These are phyloP conservation scores for Thalassia testudinum DNA, from an alignment of 116 monocot genomes.

Conservation along the genomic window DNA sequence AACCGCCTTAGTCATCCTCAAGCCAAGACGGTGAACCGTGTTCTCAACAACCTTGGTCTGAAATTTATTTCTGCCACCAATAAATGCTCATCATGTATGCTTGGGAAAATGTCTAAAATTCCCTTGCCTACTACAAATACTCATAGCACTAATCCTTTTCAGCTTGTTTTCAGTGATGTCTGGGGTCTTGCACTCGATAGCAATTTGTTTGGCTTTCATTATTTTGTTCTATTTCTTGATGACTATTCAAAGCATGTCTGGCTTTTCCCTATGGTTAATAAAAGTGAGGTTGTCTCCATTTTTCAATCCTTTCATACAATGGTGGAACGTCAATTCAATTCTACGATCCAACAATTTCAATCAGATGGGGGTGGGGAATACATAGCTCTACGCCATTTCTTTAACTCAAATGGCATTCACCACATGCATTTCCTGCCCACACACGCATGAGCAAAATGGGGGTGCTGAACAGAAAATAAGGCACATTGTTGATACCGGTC, in stretches of 20 bases:
- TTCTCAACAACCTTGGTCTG: too few relatives aligned
- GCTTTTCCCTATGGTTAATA: neutral
- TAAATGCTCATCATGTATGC: too few relatives aligned
- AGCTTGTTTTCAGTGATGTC: too few relatives aligned
- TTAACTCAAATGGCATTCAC: too few relatives aligned
- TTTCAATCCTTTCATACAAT: neutral
- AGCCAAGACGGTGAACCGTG: too few relatives aligned
- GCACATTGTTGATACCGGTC: conserved; percentile 1
- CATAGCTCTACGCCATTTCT: neutral
- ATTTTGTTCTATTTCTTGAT: conserved; percentile 5
- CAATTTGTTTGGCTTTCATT: too few relatives aligned
- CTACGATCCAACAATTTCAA: neutral
- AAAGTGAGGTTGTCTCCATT: neutral
- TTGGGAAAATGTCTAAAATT: too few relatives aligned
- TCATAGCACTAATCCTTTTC: too few relatives aligned
- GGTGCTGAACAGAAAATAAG: neutral
- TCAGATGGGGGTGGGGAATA: neutral
- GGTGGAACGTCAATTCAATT: neutral
- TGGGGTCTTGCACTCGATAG: too few relatives aligned
- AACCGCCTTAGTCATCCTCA: too few relatives aligned
- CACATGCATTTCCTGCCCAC: neutral
- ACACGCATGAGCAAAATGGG: conserved; percentile 1
- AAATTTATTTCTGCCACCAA: too few relatives aligned
- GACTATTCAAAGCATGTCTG: neutral
- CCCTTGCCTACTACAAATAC: too few relatives aligned